A percentile compares a stretch with the other conserved stretches of the same genome.
These are phyloP conservation scores for Pleurotus cornucopiae DNA, from an alignment of 768 basidiomycete species.

Conservation along the genomic window DNA sequence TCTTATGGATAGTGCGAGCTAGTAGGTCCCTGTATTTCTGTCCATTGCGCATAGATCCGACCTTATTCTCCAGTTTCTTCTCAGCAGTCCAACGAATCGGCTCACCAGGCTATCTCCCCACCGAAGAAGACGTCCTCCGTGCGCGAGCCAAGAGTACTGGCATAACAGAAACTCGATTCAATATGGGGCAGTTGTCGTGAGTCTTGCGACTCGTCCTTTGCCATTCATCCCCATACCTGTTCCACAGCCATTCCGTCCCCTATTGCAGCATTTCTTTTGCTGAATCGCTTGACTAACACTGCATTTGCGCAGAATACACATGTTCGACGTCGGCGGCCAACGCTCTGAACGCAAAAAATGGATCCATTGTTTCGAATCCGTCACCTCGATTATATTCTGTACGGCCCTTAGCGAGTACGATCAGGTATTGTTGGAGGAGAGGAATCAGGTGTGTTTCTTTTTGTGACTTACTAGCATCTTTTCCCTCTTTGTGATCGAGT, in stretches of 20 bases:
- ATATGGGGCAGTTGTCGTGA: conserved; percentile 61
- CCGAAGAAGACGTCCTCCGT: conserved; percentile 80
- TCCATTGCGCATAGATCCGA: background rate
- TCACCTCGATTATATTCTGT: conserved; percentile 65
- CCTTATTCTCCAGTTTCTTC: conserved; percentile 65
- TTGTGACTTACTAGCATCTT: no score
- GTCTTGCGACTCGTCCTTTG: conserved; percentile 15
- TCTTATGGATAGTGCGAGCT: conserved; percentile 90
- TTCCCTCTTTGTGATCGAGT: no score
- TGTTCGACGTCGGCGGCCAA: conserved; percentile 81
- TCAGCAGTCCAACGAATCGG: conserved; percentile 82
- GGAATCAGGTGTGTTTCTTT: conserved; percentile 54
- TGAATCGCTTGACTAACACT: background rate
- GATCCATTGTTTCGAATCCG: conserved; percentile 66
- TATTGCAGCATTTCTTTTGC: background rate
- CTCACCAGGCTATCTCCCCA: conserved; percentile 74
- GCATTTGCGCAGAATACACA: conserved; percentile 41
- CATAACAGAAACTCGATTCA: conserved; percentile 84
- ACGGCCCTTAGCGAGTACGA: conserved; percentile 61
- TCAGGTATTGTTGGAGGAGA: conserved; percentile 58
- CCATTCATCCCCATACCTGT: no score
- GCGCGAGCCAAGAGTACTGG: conserved; percentile 89
- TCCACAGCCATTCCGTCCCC: background rate
- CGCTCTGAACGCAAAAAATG: conserved; percentile 80
- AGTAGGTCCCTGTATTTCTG: conserved; percentile 45